Base-by-base conservation (phyloP, 169 alveolate species). In the Eimeria necatrix region DNA sequence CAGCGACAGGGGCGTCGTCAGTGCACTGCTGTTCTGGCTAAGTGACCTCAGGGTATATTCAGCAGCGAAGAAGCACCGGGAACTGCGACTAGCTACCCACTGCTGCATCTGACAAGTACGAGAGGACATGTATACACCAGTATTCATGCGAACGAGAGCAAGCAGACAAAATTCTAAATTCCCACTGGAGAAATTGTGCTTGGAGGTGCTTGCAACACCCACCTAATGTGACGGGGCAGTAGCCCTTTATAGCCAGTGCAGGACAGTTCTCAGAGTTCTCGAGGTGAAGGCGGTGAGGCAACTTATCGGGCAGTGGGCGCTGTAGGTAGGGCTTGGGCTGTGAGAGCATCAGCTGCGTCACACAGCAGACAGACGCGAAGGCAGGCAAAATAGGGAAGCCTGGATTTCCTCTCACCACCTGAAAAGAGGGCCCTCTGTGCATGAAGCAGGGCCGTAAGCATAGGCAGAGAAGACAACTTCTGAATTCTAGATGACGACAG, bases 191-290 rank as follows among this genome's bases (percentile, higher is more conserved):
- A 32, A 32, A 32, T 32, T 32, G 41, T 32, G 41, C 41, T 32
- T 32, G 41, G 41, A 32, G 41, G 41, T 32, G 41, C 41, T 0
- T 32, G 41, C 41, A 22, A 48, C 64, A n/a, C 90, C 32, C 20
- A 84, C 91, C 91, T 56, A 84, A 16, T 1, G 91, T 84, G 59
- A 84, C 91, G 26, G 91, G 78, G 80, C 91, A 84, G 60, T 84
- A 84, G 18, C 91, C 91, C 46, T 32, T 60, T 76, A 84, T 16
- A 7, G 74, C 91, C 26, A 84, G 20, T 32, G 91, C 59, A 26
- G 32, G 78, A 16, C 61, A 6, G 24, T 24, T 46, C 18, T 32
- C 80, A 3, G 49, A 56, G 9, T 22, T 32, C 46, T 84, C 80
- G 22, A 60, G 46, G 48, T 59, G 53, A 18, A 84, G 78, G 49